These are phyloP conservation scores for Botrytis byssoidea DNA, from an alignment of 2,329 filamentous ascomycete species.

Conservation along the genomic window DNA sequence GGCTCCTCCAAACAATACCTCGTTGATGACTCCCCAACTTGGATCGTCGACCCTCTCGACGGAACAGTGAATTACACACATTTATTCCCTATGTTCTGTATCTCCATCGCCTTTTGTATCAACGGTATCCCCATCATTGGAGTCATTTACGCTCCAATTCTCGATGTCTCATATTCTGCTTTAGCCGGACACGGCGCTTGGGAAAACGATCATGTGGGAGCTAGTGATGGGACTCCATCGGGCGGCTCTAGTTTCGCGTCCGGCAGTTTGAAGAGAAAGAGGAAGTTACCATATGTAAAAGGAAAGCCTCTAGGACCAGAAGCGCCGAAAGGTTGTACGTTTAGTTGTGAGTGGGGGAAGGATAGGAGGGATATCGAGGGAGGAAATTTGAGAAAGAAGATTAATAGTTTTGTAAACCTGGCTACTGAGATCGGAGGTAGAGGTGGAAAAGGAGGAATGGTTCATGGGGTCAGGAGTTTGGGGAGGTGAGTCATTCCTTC, in stretches of 20 bases:
- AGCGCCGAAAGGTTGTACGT: constrained; percentile 68
- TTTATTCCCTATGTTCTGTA: constrained; percentile 78
- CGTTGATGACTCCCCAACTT: constrained; percentile 62
- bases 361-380: constrained; percentile 64
- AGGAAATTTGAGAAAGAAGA: constrained; percentile 68
- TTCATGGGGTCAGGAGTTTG: constrained; percentile 71
- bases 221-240: background rate
- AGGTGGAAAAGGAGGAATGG: constrained; percentile 71
- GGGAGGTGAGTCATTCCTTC: constrained; percentile 47
- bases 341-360: constrained; percentile 79
- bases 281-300: constrained; percentile 60
- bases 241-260: background rate
- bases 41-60: constrained; percentile 75
- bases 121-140: constrained; percentile 62
- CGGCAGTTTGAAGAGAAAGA: constrained; percentile 47
- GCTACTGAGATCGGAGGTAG: constrained; percentile 63
- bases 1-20: constrained; percentile 67
- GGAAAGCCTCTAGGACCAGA: constrained; percentile 60
- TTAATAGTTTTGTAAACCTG: constrained; percentile 74
- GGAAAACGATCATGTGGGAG: constrained; percentile 29
- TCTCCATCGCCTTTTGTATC: constrained; percentile 69
- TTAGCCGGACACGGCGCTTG: constrained; percentile 66
- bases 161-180: constrained; percentile 67
- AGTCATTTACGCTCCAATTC: constrained; percentile 69
- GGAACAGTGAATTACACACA: constrained; percentile 52